phyloP scores from a whole-genome alignment of 345 rosid genomes.

The Syzygium oleosum region DNA sequence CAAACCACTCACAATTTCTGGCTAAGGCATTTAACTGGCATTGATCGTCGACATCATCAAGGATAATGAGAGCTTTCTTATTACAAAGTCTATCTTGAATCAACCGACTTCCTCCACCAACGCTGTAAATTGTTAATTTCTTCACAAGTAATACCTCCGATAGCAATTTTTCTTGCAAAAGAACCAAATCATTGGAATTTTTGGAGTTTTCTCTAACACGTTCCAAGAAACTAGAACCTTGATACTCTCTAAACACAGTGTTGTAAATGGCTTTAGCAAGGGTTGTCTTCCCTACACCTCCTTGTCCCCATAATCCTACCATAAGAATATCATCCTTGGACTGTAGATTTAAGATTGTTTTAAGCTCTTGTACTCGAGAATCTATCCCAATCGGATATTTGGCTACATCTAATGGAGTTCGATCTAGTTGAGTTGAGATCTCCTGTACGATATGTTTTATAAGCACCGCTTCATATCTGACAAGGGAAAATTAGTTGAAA shows the following conservation, averaged over 20 bases:
- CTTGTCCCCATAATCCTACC: conserved; percentile 43
- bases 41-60: conserved; percentile 9
- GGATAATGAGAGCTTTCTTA: conserved; percentile 5
- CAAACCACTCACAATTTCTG: neutral
- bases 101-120: neutral
- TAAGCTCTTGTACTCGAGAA: conserved; percentile 1
- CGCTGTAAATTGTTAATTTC: neutral
- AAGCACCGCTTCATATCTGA: neutral
- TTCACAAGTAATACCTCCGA: neutral
- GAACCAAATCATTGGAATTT: neutral
- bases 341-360: conserved; percentile 1
- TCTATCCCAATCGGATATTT: conserved; percentile 24
- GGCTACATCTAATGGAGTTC: neutral
- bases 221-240: conserved; percentile 16
- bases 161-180: conserved; percentile 3
- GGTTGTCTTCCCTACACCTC: conserved; percentile 48
- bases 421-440: neutral
- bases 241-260: conserved; percentile 5
- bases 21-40: neutral
- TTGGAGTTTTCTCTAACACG: conserved; percentile 20
- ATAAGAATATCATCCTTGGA: conserved; percentile 2
- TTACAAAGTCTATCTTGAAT: neutral
- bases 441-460: neutral
- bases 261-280: conserved; percentile 21
- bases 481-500: no score